Evolutionary conservation across 2,329 filamentous ascomycete species (phyloP), one percentile per base, ranked within the genome.

Genomic region (Bisporella sp.): DNA sequence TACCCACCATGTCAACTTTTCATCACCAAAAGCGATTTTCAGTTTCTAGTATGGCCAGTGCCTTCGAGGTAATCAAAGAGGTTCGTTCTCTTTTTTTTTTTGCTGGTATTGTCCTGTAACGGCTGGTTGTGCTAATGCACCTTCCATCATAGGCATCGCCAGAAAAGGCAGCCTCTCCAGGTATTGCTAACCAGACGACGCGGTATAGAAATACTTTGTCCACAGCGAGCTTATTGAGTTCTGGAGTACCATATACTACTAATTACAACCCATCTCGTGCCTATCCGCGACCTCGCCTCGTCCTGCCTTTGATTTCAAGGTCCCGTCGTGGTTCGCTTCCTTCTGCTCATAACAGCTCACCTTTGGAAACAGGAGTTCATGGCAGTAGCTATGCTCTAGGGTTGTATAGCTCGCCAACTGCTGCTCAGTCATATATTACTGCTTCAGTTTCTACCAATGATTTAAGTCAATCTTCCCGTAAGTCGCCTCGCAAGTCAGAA

Each of bases 371-470:
- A 3, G 21, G 21, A 21, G 21, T 21, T 21, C 21, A 21, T 21
- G 21, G 21, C 3, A 21, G 21, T 21, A 21, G 21, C 21, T 21
- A 21, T 21, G 21, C 21, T 21, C 21, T 21, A 21, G 21, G 21
- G 11, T 46, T 57, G 12, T 51, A 56, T 13, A 56, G 56, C 42
- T 35, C 47, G 28, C 54, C 57, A 46, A 59, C 57, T n/a, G 49
- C 56, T 41, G 57, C 56, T 33, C 54, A 47, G 31, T 57, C 55
- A 9, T 31, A 32, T 6, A 45, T 59, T 6, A 57, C 57, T 31
- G 54, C 51, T n/a, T 59, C 56, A 35, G 51, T 45, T n/a, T 59
- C 56, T 32, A 50, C 39, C 21, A 48, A 44, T 44, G 53, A 58
- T 33, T 39, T 57, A 5, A 57, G 54, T 28, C 21, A 51, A 48